Base-by-base conservation (phyloP, 2,329 filamentous ascomycete species). In the Fusarium fracticaudum region DNA sequence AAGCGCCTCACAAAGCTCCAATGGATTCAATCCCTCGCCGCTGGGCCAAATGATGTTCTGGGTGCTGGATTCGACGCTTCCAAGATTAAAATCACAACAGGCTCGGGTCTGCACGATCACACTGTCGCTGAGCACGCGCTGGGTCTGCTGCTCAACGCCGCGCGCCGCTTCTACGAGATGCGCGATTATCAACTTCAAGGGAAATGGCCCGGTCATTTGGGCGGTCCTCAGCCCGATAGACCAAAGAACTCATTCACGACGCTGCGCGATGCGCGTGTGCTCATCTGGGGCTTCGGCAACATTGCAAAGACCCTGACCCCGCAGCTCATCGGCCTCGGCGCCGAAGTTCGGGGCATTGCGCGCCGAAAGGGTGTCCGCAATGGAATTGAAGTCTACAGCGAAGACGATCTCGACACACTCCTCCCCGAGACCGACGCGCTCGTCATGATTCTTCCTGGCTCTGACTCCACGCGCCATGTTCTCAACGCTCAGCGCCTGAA, bases 21-120 rank as follows among this genome's bases (percentile, higher is more conserved):
- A 73, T 92, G 90, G 90, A 91, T 92, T 80, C 90, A 92, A 77
- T 91, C 89, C 1, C 88, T 92, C 40, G 90, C 90, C 41, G 90
- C 90, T 2, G 90, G 90, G 0, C 90, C 90, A 75, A 92, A 92
- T 79, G 90, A 92, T 78, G 89, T 92, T 22, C 86, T 92, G 24
- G 80, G 79, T 59, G 90, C 90, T 33, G 90, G 90, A 64, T 92
- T 92, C 80, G 86, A 90, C 78, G 75, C 84, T 15, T 79, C 83
- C 60, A 83, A 83, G 60, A 83, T 90, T 54, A 74, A 74, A n/a
- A 83, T 92, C 60, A 90, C 88, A 47, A 91, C 90, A 20, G 90
- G 90, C 29, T 90, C 88, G 4, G 90, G 90, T 33, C 83, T 91
- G 53, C 90, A 92, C 82, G 90, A 92, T 80, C 84, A 86, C 79